Conservation (phyloP, 1,139 yeast species). For the Kurtzmaniella quercitrusa region DNA sequence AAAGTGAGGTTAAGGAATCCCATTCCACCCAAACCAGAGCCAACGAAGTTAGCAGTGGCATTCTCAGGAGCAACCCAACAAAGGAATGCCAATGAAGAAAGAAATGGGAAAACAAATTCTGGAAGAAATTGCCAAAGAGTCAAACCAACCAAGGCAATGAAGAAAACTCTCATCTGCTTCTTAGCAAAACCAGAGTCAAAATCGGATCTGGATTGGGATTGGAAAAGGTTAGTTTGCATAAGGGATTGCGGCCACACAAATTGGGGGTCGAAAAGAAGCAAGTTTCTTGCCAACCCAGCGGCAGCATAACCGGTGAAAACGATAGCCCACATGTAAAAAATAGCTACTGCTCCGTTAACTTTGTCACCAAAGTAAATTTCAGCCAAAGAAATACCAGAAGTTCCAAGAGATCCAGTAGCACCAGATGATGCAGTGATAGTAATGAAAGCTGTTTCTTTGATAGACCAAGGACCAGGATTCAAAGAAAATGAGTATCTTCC, state of each 20-base stretch:
- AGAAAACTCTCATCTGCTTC: slow-evolving; percentile 32
- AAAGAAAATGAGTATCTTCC: slow-evolving; percentile 19
- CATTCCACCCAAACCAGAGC: slow-evolving; percentile 45
- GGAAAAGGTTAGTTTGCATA: slow-evolving; percentile 44
- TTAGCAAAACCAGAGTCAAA: slow-evolving; percentile 16
- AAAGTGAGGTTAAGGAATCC: slow-evolving; percentile 39
- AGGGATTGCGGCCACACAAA: slow-evolving; percentile 45
- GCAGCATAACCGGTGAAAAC: slow-evolving; percentile 47
- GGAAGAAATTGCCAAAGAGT: slow-evolving; percentile 43
- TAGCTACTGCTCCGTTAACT: slow-evolving; percentile 27
- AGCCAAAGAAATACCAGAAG: slow-evolving; percentile 38
- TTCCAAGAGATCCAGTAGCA: slow-evolving; percentile 45
- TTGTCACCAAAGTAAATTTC: slow-evolving; percentile 33
- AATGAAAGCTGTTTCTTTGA: slow-evolving; percentile 41
- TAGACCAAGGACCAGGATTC: slow-evolving; percentile 47
- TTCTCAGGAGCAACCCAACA: slow-evolving; percentile 44
- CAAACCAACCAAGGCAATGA: slow-evolving; percentile 24
- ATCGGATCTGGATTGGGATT: slow-evolving; percentile 25
- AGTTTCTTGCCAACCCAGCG: slow-evolving; percentile 40
- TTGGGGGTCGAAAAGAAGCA: slow-evolving; percentile 40
- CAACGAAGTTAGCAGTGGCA: slow-evolving; percentile 33
- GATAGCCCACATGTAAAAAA: slow-evolving; percentile 42
- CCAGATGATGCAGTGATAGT: slow-evolving; percentile 45
- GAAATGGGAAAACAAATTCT: slow-evolving; percentile 38
- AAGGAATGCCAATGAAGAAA: slow-evolving; percentile 37